Conservation (phyloP, 169 alveolate genomes). For the Amoebophrya sp. region DNA sequence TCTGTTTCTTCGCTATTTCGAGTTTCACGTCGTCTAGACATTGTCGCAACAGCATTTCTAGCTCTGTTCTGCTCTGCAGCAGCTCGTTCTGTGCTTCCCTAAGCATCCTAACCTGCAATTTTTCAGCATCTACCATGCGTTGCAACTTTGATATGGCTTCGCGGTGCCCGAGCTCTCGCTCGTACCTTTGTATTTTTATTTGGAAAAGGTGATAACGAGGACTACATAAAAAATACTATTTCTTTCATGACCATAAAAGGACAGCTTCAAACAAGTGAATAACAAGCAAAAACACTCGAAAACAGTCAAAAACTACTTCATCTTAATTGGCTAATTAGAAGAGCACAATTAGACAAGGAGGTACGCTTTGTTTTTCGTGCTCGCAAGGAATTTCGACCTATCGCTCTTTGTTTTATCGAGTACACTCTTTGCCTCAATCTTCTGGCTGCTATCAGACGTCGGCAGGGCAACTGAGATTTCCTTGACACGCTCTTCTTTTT, state of each 20-base stretch:
- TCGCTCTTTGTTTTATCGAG: background rate
- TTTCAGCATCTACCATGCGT: background rate
- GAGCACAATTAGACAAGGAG: background rate
- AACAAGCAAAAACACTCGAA: too few relatives aligned
- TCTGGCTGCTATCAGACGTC: background rate
- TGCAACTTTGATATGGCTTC: background rate
- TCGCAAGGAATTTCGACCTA: background rate
- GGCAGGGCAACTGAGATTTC: background rate
- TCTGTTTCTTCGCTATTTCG: constrained; percentile 29
- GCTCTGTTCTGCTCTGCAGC: constrained; percentile 22
- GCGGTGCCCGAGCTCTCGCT: constrained; percentile 1
- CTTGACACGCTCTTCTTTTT: background rate
- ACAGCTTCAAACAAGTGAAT: too few relatives aligned
- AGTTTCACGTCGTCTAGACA: constrained; percentile 34
- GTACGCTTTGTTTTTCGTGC: background rate
- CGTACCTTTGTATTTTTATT: too few relatives aligned
- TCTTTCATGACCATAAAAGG: too few relatives aligned
- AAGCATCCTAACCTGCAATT: constrained; percentile 17
- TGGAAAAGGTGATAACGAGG: too few relatives aligned
- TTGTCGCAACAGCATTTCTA: constrained; percentile 27
- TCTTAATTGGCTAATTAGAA: background rate
- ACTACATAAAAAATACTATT: too few relatives aligned
- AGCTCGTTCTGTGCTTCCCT: background rate
- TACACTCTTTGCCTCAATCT: background rate
- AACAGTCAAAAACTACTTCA: too few relatives aligned